Percentiles rank a stretch among this genome's conserved stretches.
Conservation (phyloP, 2,329 filamentous ascomycete genomes). For the Stachybotrys echinatus region DNA sequence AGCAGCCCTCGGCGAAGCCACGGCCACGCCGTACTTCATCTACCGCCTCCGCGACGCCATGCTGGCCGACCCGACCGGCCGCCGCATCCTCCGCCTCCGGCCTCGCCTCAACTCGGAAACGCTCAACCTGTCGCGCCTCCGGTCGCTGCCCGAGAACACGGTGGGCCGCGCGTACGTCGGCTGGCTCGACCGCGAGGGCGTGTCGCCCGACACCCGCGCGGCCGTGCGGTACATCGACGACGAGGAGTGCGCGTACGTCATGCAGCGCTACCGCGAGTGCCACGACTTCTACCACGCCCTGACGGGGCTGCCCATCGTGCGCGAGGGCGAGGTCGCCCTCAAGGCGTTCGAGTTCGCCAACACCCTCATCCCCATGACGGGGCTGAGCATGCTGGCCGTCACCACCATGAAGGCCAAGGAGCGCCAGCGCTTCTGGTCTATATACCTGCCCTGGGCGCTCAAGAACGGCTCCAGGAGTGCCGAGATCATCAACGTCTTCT, state of each 20-base stretch:
- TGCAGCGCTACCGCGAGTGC: slow-evolving; percentile 95
- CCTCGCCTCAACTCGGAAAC: slow-evolving; percentile 81
- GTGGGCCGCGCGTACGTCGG: slow-evolving; percentile 78
- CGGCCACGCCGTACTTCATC: slow-evolving; percentile 92
- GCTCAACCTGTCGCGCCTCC: slow-evolving; percentile 61
- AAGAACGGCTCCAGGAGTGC: slow-evolving; percentile 70
- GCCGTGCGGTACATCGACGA: slow-evolving; percentile 88
- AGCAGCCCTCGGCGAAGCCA: slow-evolving; percentile 88
- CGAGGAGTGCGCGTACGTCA: slow-evolving; percentile 93
- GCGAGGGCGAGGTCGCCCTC: slow-evolving; percentile 96
- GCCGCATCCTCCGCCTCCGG: slow-evolving; percentile 83
- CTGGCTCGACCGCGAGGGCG: slow-evolving; percentile 93
- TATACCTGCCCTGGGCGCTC: slow-evolving; percentile 88
- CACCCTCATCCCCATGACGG: slow-evolving; percentile 92
- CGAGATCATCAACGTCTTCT: slow-evolving; percentile 93
- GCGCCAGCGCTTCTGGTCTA: slow-evolving; percentile 64
- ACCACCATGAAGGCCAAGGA: slow-evolving; percentile 81
- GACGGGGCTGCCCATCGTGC: slow-evolving; percentile 81
- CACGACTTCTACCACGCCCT: slow-evolving; percentile 98
- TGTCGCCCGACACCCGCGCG: slow-evolving; percentile 83
- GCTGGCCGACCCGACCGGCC: slow-evolving; percentile 77
- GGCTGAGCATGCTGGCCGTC: slow-evolving; percentile 76
- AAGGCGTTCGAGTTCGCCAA: slow-evolving; percentile 98
- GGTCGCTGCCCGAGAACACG: slow-evolving; percentile 63
- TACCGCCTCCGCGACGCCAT: slow-evolving; percentile 86